Conservation (phyloP, 441 rosid genomes). For the Breynia disticha region DNA sequence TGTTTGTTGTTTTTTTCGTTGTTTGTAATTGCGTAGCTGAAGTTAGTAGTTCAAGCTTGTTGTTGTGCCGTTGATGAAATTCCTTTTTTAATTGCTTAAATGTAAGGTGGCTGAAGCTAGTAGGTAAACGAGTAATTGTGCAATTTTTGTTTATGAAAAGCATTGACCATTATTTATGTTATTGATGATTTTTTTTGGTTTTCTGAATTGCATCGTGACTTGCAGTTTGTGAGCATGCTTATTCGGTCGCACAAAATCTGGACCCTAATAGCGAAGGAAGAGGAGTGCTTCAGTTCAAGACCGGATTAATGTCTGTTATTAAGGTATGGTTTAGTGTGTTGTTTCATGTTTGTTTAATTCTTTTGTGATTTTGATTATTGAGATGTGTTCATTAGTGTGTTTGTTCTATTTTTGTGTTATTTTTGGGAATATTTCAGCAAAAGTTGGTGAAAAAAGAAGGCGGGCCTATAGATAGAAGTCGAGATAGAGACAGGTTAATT, state of each 20-base stretch:
- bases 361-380: not conserved
- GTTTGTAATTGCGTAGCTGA: too few species aligned
- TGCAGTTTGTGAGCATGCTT: conserved; percentile 96
- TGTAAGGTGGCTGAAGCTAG: too few species aligned
- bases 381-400: not conserved
- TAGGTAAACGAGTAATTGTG: too few species aligned
- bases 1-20: not conserved
- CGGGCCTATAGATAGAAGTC: conserved; percentile 81
- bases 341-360: not conserved
- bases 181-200: not conserved
- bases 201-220: conserved; percentile 12
- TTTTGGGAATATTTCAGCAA: conserved; percentile 51
- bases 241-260: conserved; percentile 87
- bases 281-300: conserved; percentile 94
- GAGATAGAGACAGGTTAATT: conserved; percentile 64
- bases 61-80: too few species aligned
- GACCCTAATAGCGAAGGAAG: conserved; percentile 98
- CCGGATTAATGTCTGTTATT: conserved; percentile 90
- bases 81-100: too few species aligned
- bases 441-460: conserved; percentile 85
- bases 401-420: not conserved
- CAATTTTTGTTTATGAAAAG: too few species aligned
- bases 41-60: too few species aligned
- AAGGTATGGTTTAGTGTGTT: conserved; percentile 49
- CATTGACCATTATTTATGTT: not conserved